phyloP scores from a whole-genome alignment of 805 yeast genomes.

The Lipomyces japonicus region DNA sequence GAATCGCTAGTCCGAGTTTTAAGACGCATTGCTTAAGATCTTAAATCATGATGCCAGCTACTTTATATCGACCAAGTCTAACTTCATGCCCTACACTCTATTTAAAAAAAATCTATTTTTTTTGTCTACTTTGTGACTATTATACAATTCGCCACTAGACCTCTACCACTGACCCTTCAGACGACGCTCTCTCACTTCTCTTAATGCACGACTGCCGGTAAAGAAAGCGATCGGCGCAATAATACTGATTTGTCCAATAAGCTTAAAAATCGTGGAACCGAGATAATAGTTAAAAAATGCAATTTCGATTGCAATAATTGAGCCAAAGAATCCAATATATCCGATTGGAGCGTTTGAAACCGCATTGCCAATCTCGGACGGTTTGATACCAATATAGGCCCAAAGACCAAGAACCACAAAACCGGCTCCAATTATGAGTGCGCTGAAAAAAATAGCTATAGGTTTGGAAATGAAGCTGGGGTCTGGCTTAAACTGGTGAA shows the following conservation, averaged over 20 bases:
- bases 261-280: slow-evolving; percentile 57
- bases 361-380: slow-evolving; percentile 32
- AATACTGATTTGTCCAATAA: slow-evolving; percentile 48
- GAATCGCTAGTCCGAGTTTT: no score
- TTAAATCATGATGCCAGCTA: no score
- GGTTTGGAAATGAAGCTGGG: slow-evolving; percentile 50
- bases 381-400: slow-evolving; percentile 30
- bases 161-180: slow-evolving; percentile 28
- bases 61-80: no score
- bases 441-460: slow-evolving; percentile 52
- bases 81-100: no score
- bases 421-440: slow-evolving; percentile 43
- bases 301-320: slow-evolving; percentile 51
- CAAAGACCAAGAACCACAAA: slow-evolving; percentile 41
- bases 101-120: no score
- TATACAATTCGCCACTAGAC: background rate
- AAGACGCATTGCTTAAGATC: no score
- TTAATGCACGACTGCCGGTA: slow-evolving; percentile 64
- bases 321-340: slow-evolving; percentile 45
- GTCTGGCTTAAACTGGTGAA: slow-evolving; percentile 56
- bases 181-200: slow-evolving; percentile 39
- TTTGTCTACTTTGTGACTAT: background rate
- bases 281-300: slow-evolving; percentile 56
- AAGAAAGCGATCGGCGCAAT: slow-evolving; percentile 54
- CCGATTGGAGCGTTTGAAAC: slow-evolving; percentile 40